A percentile compares a stretch with the other conserved stretches of the same genome.
Evolutionary conservation across 768 basidiomycete species (phyloP).

Genomic region (Pisolithus microcarpus): DNA sequence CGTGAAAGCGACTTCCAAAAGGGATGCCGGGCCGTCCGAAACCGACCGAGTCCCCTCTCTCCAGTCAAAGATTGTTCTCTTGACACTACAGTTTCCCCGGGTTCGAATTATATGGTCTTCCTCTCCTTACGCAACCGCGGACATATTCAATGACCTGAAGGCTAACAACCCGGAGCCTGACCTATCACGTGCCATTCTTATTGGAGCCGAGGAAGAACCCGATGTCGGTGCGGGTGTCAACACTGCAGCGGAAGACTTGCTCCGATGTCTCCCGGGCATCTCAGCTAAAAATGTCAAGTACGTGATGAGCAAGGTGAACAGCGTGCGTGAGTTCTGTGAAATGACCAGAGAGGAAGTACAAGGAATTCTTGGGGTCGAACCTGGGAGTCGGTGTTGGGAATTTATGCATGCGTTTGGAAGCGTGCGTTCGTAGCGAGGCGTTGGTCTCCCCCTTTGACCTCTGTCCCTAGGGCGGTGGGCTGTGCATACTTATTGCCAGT

Average conservation of each 20-base stretch:
- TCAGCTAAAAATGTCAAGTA: constrained; percentile 78
- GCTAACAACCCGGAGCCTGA: constrained; percentile 74
- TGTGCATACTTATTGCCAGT: too few species aligned
- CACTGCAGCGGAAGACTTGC: constrained; percentile 71
- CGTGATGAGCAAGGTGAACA: constrained; percentile 75
- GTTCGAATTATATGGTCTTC: constrained; percentile 96
- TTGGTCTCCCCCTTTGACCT: background rate
- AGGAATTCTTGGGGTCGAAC: constrained; percentile 70
- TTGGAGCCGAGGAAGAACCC: constrained; percentile 75
- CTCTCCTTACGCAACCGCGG: constrained; percentile 84
- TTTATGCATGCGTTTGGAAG: constrained; percentile 67
- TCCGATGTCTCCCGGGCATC: constrained; percentile 79
- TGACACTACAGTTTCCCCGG: constrained; percentile 85
- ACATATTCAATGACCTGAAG: constrained; percentile 93
- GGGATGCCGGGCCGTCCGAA: constrained; percentile 18
- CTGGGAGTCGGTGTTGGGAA: constrained; percentile 70
- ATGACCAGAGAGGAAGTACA: constrained; percentile 56
- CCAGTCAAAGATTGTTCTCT: constrained; percentile 88
- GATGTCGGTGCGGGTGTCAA: constrained; percentile 65
- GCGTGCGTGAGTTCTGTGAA: constrained; percentile 67
- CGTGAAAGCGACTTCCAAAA: constrained; percentile 49
- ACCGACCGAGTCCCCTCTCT: constrained; percentile 42
- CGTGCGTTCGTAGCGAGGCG: background rate
- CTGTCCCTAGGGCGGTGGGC: too few species aligned
- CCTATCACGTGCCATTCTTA: constrained; percentile 59